phyloP scores from a whole-genome alignment of 2,329 filamentous ascomycete species.

The Aspergillus phoenicis region DNA sequence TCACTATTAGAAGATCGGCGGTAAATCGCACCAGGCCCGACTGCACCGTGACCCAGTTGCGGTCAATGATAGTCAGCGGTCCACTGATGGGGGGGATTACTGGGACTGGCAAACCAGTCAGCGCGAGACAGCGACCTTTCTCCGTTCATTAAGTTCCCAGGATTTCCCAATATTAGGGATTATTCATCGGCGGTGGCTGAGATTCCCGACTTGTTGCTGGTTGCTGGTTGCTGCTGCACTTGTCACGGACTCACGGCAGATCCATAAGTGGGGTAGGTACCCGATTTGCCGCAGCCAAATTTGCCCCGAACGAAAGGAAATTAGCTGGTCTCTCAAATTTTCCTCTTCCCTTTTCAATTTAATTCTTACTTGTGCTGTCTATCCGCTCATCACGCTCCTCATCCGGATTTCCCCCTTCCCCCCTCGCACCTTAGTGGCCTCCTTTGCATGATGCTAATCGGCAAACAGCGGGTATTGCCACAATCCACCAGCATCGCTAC shows the following conservation, averaged over 20 bases:
- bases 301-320: slow-evolving; percentile 1
- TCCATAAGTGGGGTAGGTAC: slow-evolving; percentile 14
- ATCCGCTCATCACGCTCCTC: neutral
- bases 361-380: neutral
- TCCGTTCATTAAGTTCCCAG: neutral
- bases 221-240: slow-evolving; percentile 7
- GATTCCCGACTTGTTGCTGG: neutral
- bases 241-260: slow-evolving; percentile 13
- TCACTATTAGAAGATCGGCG: slow-evolving; percentile 11
- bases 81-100: slow-evolving; percentile 6
- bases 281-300: slow-evolving; percentile 8
- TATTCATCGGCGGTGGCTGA: slow-evolving; percentile 1
- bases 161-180: neutral
- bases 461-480: slow-evolving; percentile 8
- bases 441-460: slow-evolving; percentile 2
- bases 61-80: slow-evolving; percentile 10
- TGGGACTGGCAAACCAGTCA: neutral
- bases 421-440: neutral
- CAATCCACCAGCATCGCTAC: slow-evolving; percentile 5
- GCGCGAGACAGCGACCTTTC: neutral
- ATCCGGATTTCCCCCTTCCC: neutral
- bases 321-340: slow-evolving; percentile 5
- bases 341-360: neutral
- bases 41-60: slow-evolving; percentile 1
- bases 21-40: slow-evolving; percentile 11